Base-by-base conservation (phyloP, 148 eudicot species). In the Oxyria digyna region DNA sequence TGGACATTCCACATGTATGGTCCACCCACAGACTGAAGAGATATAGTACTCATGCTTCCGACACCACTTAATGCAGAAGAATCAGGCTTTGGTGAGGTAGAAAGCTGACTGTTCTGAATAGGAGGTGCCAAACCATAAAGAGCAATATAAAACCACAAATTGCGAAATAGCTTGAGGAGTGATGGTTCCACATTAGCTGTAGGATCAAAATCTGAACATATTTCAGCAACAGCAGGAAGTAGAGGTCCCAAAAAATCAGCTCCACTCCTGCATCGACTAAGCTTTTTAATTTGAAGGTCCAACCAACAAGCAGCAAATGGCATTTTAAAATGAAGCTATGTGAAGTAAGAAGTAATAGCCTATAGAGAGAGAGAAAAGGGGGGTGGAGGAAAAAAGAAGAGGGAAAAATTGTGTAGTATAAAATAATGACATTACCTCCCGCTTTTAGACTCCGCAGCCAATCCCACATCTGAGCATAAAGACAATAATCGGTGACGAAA, bases 161-260 rank as follows among this genome's bases (percentile, higher is more conserved):
- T 95, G 17, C 99, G 97, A 77, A 95, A 95, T 69, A 91, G 76
- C 82, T 95, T 95, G 73, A 95, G 69, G 45, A 95, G 85, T 35
- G 97, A 88, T 75, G 97, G 99, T 77, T 95, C 97, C 71, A 95
- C 85, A 73, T 84, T 85, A 71, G 78, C 81, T 26, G 83, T 82
- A 65, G 99, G 97, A 70, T 85, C 86, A 77, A 95, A 95, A 78
- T 95, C 99, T 24, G 96, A 91, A 73, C 99, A 95, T 67, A 95
- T 88, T 75, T 91, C 97, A 38, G 99, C 99, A 76, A 95, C 97
- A 72, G 97, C 91, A 69, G 96, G 99, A 77, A 95, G 82, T 42
- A 95, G 81, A 71, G 99, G 99, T 68, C 99, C 99, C 78, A 95
- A 87, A 78, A 91, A 95, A 82, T 95, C 99, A 49, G 99, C 97